Evolutionary conservation across 2,329 filamentous ascomycete genomes (phyloP), one percentile per base, ranked within the genome.

Genomic region (Neopestalotiopsis rosae): DNA sequence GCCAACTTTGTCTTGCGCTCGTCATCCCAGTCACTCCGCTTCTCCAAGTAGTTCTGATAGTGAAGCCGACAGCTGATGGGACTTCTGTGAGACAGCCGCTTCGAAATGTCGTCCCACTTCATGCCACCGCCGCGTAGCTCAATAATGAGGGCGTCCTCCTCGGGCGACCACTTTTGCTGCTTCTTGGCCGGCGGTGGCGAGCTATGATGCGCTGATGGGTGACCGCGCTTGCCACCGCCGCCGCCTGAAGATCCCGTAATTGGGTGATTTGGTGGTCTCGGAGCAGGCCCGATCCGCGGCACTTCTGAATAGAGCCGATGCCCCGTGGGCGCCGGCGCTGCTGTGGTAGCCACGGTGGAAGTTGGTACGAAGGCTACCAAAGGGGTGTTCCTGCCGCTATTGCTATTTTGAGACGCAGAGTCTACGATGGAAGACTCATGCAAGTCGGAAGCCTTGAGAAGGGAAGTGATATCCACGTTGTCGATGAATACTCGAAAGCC

Each of bases 21-120:
- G 77, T 98, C 96, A 76, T 98, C 94, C 95, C 95, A 98, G 79
- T 97, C 94, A 75, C 93, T 94, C 68, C 94, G 88, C 76, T 94
- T 89, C 81, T 99, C 96, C 66, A 98, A 89, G 79, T 98, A 98
- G 79, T 99, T 99, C 77, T 98, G 95, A 80, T 98, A 98, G 78
- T 97, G 94, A 65, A 98, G 86, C 58, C 95, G 91, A 81, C 95
- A 98, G 75, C 94, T 97, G 76, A 98, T 98, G 68, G 94, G 92
- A 81, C 94, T 98, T 74, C 96, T 90, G 71, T 95, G 95, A 2
- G 94, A 95, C 64, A 98, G 84, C 67, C 92, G 89, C 83, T 95
- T 97, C 71, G 94, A 97, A 76, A 98, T 98, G 80, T 98, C 95
- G 78, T 98, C 95, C 96, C 95, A 98, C 79, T 98, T 98, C 94